Percentiles rank a stretch among this genome's conserved stretches.
phyloP scores from a whole-genome alignment of 495 filamentous ascomycete species.

The Pseudoneurospora amorphoporcata region DNA sequence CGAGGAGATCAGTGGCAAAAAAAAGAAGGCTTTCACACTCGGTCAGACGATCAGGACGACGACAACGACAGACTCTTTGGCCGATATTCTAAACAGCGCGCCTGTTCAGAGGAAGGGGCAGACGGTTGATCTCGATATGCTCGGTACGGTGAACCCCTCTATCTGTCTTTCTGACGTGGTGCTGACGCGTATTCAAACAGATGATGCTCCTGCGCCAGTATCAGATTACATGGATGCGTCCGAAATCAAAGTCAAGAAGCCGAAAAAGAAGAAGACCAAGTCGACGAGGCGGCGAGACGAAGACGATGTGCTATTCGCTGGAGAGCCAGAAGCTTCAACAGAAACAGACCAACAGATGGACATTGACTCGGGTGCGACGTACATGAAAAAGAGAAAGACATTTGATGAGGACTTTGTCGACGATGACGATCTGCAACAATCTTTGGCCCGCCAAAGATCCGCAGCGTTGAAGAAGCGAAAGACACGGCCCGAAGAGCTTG shows the following conservation, averaged over 20 bases:
- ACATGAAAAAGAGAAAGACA: slow-evolving; percentile 50
- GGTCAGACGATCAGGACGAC: slow-evolving; percentile 66
- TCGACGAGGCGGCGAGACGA: slow-evolving; percentile 67
- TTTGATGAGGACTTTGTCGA: slow-evolving; percentile 69
- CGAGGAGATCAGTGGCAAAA: slow-evolving; percentile 89
- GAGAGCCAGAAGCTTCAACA: slow-evolving; percentile 24
- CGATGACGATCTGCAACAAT: slow-evolving; percentile 86
- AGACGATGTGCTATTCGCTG: slow-evolving; percentile 62
- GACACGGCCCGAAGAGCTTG: slow-evolving; percentile 73
- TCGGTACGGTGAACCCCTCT: slow-evolving; percentile 26
- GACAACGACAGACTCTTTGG: slow-evolving; percentile 48
- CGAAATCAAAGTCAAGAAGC: slow-evolving; percentile 82
- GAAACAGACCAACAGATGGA: slow-evolving; percentile 59
- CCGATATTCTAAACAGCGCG: slow-evolving; percentile 42
- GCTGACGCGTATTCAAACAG: slow-evolving; percentile 34
- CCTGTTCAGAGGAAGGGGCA: slow-evolving; percentile 53
- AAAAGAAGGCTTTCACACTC: slow-evolving; percentile 77
- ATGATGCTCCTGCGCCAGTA: slow-evolving; percentile 41
- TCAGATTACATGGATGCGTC: slow-evolving; percentile 85
- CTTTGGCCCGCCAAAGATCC: slow-evolving; percentile 67
- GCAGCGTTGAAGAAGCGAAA: slow-evolving; percentile 81
- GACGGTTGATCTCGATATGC: slow-evolving; percentile 65
- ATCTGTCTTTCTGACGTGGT: background rate
- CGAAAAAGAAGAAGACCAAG: slow-evolving; percentile 85
- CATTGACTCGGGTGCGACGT: slow-evolving; percentile 47